A percentile compares a stretch with the other conserved stretches of the same genome.
phyloP scores from a whole-genome alignment of 2,329 filamentous ascomycete species.

The Torrubiellomyces zombiae region DNA sequence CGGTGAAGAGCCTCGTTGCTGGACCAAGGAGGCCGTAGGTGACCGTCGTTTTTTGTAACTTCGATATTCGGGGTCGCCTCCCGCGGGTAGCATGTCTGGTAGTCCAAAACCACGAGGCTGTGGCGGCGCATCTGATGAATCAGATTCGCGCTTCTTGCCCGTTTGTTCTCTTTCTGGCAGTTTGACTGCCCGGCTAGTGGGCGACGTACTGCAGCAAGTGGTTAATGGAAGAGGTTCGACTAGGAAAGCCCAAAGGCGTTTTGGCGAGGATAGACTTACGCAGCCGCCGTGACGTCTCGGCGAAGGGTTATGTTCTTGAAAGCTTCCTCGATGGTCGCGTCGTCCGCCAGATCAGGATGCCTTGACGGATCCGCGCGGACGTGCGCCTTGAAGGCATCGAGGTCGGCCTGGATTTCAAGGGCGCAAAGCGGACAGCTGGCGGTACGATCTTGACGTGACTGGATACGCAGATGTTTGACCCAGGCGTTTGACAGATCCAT shows the following conservation, averaged over 20 bases:
- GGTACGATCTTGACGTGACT: slow-evolving; percentile 7
- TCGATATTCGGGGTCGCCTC: no score
- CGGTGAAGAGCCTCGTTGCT: slow-evolving; percentile 7
- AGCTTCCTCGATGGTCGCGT: slow-evolving; percentile 11
- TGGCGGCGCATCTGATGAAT: no score
- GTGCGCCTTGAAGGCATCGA: slow-evolving; percentile 13
- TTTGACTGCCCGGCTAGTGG: no score
- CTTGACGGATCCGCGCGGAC: slow-evolving; percentile 6
- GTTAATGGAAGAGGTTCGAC: no score
- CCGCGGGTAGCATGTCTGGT: no score
- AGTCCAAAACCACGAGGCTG: no score
- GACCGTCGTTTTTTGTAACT: slow-evolving; percentile 13
- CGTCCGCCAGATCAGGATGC: slow-evolving; percentile 8
- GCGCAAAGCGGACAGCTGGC: slow-evolving; percentile 10
- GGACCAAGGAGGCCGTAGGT: slow-evolving; percentile 9
- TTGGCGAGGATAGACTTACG: slow-evolving; percentile 4
- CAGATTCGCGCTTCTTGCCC: no score
- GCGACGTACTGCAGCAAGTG: no score
- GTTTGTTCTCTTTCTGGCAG: no score
- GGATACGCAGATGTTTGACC: slow-evolving; percentile 10
- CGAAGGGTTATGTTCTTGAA: slow-evolving; percentile 9
- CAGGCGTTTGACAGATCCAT: slow-evolving; percentile 8
- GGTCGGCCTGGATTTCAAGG: slow-evolving; percentile 8
- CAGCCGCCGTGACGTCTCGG: no score
- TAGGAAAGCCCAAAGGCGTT: no score